A percentile compares a stretch with the other conserved stretches of the same genome.
These are phyloP conservation scores for Pseudogymnoascus verrucosus DNA, from an alignment of 2,329 filamentous ascomycete genomes.

Conservation along the genomic window DNA sequence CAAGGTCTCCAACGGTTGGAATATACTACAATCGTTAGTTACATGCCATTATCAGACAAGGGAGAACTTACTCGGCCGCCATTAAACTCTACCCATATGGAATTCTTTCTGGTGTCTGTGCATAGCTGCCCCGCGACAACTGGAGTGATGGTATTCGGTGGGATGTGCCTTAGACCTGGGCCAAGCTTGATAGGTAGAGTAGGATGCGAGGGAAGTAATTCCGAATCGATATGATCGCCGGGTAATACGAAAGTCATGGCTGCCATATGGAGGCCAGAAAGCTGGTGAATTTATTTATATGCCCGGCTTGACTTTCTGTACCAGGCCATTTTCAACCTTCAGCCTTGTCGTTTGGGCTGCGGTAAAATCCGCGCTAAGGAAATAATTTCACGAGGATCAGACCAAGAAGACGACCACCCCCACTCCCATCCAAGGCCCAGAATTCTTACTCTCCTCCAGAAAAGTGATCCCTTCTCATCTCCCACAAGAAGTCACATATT, in stretches of 20 bases:
- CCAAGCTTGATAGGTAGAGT: constrained; percentile 72
- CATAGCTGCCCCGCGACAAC: constrained; percentile 60
- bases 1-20: constrained; percentile 71
- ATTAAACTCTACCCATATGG: constrained; percentile 67
- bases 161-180: constrained; percentile 74
- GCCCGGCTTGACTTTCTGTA: not conserved
- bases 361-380: constrained; percentile 5
- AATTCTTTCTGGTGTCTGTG: constrained; percentile 64
- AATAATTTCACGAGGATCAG: constrained; percentile 10
- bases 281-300: constrained; percentile 1
- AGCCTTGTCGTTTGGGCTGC: constrained; percentile 5
- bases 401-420: not conserved
- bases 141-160: constrained; percentile 63
- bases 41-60: constrained; percentile 26
- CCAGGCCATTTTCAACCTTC: constrained; percentile 2
- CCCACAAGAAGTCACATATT: constrained; percentile 9
- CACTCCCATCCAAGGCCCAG: constrained; percentile 5
- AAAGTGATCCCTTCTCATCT: constrained; percentile 3
- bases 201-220: constrained; percentile 57
- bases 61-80: constrained; percentile 53
- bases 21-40: constrained; percentile 53
- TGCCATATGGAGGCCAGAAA: constrained; percentile 37
- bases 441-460: not conserved
- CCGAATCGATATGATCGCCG: constrained; percentile 63
- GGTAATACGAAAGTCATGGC: constrained; percentile 64